phyloP scores from a whole-genome alignment of 2,329 filamentous ascomycete species.

The Penicillium janthinellum region DNA sequence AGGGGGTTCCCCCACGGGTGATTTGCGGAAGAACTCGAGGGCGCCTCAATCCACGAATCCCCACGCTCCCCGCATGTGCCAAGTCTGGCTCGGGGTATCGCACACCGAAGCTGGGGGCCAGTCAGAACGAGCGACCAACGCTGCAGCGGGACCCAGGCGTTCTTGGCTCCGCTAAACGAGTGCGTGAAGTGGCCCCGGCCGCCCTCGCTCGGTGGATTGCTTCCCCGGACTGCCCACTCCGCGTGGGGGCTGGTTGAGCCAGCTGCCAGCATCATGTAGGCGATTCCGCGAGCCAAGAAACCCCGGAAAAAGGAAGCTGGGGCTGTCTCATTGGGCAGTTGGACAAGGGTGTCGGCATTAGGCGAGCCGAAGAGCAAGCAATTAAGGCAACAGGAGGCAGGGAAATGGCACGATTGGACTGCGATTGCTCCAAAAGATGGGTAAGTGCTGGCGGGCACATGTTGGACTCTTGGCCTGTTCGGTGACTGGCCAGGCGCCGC shows the following conservation, averaged over 20 bases:
- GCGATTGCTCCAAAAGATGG: too few relatives aligned
- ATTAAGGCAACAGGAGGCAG: background rate
- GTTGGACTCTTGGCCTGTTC: background rate
- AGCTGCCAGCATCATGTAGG: background rate
- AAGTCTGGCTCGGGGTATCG: conserved; percentile 24
- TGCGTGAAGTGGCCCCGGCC: background rate
- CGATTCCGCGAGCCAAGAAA: conserved; percentile 9
- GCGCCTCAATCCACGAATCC: conserved; percentile 6
- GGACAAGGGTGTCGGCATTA: background rate
- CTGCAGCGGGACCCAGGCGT: background rate
- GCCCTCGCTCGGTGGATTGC: conserved; percentile 15
- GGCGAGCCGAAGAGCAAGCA: background rate
- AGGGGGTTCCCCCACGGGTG: conserved; percentile 10
- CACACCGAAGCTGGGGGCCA: conserved; percentile 10
- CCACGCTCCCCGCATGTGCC: conserved; percentile 15
- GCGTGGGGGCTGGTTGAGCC: background rate
- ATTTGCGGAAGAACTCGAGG: conserved; percentile 21
- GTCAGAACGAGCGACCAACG: background rate
- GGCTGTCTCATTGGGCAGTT: background rate
- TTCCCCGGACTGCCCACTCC: conserved; percentile 19
- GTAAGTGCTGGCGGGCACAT: background rate
- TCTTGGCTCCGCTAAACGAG: background rate
- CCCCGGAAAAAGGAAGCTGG: background rate
- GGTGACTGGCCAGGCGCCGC: background rate
- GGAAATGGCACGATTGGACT: background rate